phyloP scores from a whole-genome alignment of 1,284 basidiomycete genomes.

The Trichosporon sp. region DNA sequence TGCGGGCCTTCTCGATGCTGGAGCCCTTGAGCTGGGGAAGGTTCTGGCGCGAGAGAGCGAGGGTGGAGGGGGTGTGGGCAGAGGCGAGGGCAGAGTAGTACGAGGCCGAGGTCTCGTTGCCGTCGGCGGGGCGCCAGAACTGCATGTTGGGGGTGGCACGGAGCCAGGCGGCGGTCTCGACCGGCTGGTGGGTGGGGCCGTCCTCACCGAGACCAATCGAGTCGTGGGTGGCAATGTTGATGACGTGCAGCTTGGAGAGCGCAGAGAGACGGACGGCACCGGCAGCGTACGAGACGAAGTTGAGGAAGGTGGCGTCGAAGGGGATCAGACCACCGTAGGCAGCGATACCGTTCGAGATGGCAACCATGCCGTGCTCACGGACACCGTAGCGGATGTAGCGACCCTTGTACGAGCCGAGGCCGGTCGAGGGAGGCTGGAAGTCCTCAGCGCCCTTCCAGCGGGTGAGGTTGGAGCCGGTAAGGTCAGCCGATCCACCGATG shows the following conservation, averaged over 20 bases:
- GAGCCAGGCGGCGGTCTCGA: conserved; percentile 81
- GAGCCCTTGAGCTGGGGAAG: conserved; percentile 87
- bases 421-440: conserved; percentile 85
- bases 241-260: conserved; percentile 79
- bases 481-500: conserved; percentile 83
- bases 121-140: conserved; percentile 89
- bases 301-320: conserved; percentile 85
- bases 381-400: conserved; percentile 95
- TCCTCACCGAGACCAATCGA: conserved; percentile 88
- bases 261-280: conserved; percentile 89
- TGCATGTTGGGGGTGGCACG: conserved; percentile 85
- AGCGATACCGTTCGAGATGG: conserved; percentile 82
- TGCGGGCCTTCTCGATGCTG: conserved; percentile 73
- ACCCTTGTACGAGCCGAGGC: conserved; percentile 76
- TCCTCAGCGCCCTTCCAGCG: conserved; percentile 71
- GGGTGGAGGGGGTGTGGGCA: conserved; percentile 66
- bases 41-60: conserved; percentile 48
- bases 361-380: conserved; percentile 95
- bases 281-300: conserved; percentile 88
- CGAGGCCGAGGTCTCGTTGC: conserved; percentile 86
- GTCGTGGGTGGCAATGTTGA: conserved; percentile 69
- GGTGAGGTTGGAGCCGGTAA: conserved; percentile 89
- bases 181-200: conserved; percentile 78
- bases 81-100: conserved; percentile 75
- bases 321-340: conserved; percentile 80